phyloP scores from a whole-genome alignment of 2,329 filamentous ascomycete species.

The Thielaviopsis ethacetica region DNA sequence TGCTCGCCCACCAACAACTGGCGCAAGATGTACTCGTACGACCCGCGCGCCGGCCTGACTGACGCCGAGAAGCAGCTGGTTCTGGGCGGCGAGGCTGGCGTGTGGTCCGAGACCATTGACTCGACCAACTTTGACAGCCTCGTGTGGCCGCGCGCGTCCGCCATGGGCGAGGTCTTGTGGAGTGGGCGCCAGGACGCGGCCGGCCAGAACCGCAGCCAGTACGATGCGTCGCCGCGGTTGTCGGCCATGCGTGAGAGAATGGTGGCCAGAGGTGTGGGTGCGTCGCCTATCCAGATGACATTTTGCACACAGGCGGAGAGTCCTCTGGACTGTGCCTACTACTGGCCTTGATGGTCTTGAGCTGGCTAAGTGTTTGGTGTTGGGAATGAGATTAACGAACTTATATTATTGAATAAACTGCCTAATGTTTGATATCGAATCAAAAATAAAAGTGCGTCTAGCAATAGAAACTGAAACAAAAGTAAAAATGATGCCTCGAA shows the following conservation, averaged over 20 bases:
- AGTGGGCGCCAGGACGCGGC: conserved; percentile 49
- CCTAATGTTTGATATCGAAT: not conserved
- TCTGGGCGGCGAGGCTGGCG: conserved; percentile 64
- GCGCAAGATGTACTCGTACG: conserved; percentile 65
- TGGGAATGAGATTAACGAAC: not conserved
- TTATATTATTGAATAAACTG: not conserved
- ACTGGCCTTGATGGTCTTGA: not conserved
- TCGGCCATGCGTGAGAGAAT: conserved; percentile 63
- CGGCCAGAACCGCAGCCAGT: conserved; percentile 54
- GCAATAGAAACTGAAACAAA: not conserved
- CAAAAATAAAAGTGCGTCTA: not conserved
- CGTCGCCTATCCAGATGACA: conserved; percentile 52
- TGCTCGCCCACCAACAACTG: conserved; percentile 68
- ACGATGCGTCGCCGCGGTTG: conserved; percentile 52
- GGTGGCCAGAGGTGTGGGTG: conserved; percentile 48
- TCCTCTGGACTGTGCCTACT: conserved; percentile 12
- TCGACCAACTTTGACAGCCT: conserved; percentile 56
- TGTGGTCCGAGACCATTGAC: conserved; percentile 73
- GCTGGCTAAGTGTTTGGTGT: not conserved
- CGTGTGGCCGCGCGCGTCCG: conserved; percentile 62
- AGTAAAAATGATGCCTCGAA: not conserved
- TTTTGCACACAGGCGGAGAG: conserved; percentile 49
- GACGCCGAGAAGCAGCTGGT: conserved; percentile 47
- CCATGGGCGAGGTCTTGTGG: conserved; percentile 69
- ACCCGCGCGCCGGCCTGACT: conserved; percentile 51